phyloP scores from a whole-genome alignment of 768 basidiomycete species.

The Lentinula lateritia region DNA sequence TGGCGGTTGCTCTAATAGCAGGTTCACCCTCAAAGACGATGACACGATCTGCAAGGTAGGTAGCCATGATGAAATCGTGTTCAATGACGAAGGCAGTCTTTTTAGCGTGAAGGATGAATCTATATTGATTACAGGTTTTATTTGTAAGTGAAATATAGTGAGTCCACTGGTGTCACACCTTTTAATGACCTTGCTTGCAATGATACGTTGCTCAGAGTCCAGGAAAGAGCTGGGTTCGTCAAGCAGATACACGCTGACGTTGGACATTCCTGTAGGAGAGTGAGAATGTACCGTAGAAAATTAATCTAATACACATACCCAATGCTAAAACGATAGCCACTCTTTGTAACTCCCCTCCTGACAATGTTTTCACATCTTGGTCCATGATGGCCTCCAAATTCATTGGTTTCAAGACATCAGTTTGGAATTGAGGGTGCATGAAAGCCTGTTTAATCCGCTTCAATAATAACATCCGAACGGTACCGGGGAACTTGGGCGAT shows the following conservation, averaged over 20 bases:
- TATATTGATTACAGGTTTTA: slow-evolving; percentile 15
- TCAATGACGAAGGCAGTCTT: slow-evolving; percentile 99
- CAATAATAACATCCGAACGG: slow-evolving; percentile 90
- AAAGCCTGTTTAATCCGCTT: slow-evolving; percentile 94
- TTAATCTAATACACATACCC: slow-evolving; percentile 36
- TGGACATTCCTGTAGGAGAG: slow-evolving; percentile 52
- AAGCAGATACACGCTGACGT: slow-evolving; percentile 85
- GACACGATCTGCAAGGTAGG: slow-evolving; percentile 96
- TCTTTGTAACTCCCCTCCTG: slow-evolving; percentile 96
- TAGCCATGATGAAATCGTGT: slow-evolving; percentile 99
- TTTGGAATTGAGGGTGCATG: slow-evolving; percentile 99
- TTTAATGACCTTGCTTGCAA: slow-evolving; percentile 97
- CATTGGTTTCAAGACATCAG: slow-evolving; percentile 98
- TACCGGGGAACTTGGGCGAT: slow-evolving; percentile 95
- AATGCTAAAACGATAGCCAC: slow-evolving; percentile 94
- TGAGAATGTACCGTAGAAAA: slow-evolving; percentile 8
- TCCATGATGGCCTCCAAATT: slow-evolving; percentile 91
- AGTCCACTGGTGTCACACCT: slow-evolving; percentile 39
- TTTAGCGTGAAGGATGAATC: slow-evolving; percentile 93
- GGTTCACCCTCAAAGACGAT: slow-evolving; percentile 90
- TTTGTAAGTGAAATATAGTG: slow-evolving; percentile 3
- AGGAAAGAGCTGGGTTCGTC: slow-evolving; percentile 96
- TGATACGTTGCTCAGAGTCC: slow-evolving; percentile 99
- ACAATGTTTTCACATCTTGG: slow-evolving; percentile 96
- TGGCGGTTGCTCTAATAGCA: slow-evolving; percentile 83